Percentiles rank a stretch among this genome's conserved stretches.
Evolutionary conservation across 441 rosid genomes (phyloP).

Genomic region (Adansonia madagascariensis): DNA sequence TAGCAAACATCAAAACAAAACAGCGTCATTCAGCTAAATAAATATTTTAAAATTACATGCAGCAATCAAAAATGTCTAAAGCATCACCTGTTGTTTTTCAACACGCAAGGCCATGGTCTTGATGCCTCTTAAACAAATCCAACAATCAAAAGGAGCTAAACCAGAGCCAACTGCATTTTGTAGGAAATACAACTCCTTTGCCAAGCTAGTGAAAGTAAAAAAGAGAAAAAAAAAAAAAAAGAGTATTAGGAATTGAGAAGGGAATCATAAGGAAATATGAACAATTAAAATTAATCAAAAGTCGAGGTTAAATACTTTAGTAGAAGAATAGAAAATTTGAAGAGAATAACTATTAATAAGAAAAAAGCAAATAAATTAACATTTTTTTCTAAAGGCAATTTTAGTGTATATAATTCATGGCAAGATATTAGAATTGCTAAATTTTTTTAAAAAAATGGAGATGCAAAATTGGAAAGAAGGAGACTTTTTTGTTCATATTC

Average conservation of each 20-base stretch:
- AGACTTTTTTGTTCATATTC: background rate
- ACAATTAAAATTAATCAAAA: background rate
- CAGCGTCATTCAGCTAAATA: background rate
- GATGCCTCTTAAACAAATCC: slow-evolving; percentile 91
- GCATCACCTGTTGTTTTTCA: slow-evolving; percentile 87
- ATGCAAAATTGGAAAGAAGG: background rate
- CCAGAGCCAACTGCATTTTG: slow-evolving; percentile 98
- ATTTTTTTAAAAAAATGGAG: background rate
- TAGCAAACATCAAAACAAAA: background rate
- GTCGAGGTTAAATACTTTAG: background rate
- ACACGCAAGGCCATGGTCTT: slow-evolving; percentile 91
- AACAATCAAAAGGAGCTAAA: slow-evolving; percentile 93
- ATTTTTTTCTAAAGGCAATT: background rate
- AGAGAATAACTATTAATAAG: background rate
- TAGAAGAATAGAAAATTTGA: slow-evolving; percentile 2
- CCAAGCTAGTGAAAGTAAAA: slow-evolving; percentile 55
- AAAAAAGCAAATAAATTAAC: background rate
- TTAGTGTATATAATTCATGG: background rate
- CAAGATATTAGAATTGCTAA: background rate
- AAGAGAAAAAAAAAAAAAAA: background rate
- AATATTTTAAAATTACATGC: background rate
- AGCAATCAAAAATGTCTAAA: background rate
- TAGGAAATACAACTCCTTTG: slow-evolving; percentile 75
- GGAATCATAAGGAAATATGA: background rate
- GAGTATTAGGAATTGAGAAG: background rate